Base-by-base conservation (phyloP, 2,329 filamentous ascomycete species). In the Ophiostoma piceae region DNA sequence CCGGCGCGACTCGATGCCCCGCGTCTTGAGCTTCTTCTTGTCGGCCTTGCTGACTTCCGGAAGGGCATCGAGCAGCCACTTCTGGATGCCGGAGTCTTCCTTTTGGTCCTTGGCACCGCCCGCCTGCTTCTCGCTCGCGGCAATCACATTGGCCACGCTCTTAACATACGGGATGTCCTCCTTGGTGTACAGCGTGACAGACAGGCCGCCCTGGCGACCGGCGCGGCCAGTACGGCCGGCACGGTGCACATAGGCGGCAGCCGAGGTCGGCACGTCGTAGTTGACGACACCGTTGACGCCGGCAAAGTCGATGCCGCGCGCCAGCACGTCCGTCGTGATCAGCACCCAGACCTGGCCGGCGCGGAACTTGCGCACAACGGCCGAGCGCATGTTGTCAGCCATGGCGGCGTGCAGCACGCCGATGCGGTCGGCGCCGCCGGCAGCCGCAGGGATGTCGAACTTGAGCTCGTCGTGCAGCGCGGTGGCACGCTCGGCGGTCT, bases 221-320 rank as follows among this genome's bases (percentile, higher is more conserved):
- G 94, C 95, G 29, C 95, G 86, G 0, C 94, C 95, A 0, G 95
- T 98, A 66, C 95, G 87, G 0, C 95, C 95, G 0, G 95, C 93
- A 12, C 95, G 91, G 80, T 99, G 95, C 7, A 99, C 91, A 77
- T 99, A 99, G 0, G 88, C 88, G 0, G 94, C 94, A 5, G 91
- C 90, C 0, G 91, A 94, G n/a, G 90, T 92, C 0, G 95, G 95
- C 9, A 97, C 92, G 78, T 99, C 95, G 80, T 97, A 99, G 80
- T 98, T 99, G 68, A 99, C 91, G 0, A 99, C 94, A 65, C 94
- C 93, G 76, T 97, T 97, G 73, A 99, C 89, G 67, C 95, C 95
- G 9, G 91, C 88, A 81, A 99, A 97, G 79, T 99, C 95, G 57
- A 99, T 89, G 26, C 95, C 95, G 43, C 95, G 91, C 19, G 94